Evolutionary conservation across 352 stramenopile genomes (phyloP), one percentile per base, ranked within the genome.

Genomic region (Phytopythium ostracodes): DNA sequence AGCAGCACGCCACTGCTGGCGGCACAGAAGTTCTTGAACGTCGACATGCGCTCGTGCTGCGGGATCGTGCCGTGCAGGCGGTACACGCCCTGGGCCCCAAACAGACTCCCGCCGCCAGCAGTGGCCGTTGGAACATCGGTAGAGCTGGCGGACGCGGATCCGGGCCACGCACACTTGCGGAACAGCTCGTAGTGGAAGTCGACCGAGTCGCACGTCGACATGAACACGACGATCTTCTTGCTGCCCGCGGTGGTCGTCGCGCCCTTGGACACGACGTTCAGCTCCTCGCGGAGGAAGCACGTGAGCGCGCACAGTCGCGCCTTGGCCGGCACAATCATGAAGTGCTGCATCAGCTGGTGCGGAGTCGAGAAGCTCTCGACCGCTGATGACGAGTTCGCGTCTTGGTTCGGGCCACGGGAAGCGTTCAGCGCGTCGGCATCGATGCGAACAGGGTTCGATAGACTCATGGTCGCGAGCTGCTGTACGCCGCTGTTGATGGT

Each of bases 201-300:
- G 29, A 99, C 97, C 35, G 91, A 85, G 61, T 98, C 96, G 70
- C 97, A 99, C 12, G 96, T 99, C 10, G 93, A 97, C 72, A 99
- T 87, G 74, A 99, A 99, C 4, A 99, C 92, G 38, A 99, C 87
- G 29, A 98, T 86, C 67, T 94, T 95, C 17, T 63, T 67, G 3
- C 51, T 43, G 4, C 55, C 60, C 18, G 35, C 46, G 62, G 59
- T 43, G 4, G 42, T 17, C 17, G 56, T 33, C 14, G 56, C 58
- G 24, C 64, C 70, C 38, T 71, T 75, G 25, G 43, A 64, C 43
- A 63, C 75, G 46, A 72, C 35, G 33, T 68, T 53, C 40, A 92
- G 68, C 62, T 94, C 87, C 51, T 89, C 68, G 44, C 81, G 85
- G 43, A 99, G 68, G 68, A 99, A 99, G 42, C 84, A 94, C 59